A percentile compares a stretch with the other conserved stretches of the same genome.
Evolutionary conservation across 345 rosid genomes (phyloP).

Genomic region (Camelina hispida): DNA sequence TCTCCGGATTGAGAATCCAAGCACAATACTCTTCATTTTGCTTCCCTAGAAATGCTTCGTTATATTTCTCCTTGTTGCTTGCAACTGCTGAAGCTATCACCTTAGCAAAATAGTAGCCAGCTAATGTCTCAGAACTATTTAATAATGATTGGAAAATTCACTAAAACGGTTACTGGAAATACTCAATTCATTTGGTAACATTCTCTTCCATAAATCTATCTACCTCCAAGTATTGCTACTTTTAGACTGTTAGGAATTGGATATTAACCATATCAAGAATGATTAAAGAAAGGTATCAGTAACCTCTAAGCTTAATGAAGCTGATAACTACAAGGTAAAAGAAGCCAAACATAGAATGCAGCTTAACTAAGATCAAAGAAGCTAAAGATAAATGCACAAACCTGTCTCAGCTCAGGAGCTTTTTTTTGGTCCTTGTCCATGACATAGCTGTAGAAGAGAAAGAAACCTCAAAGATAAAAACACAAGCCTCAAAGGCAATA

Average conservation of each 20-base stretch:
- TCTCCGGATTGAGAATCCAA: constrained; percentile 92
- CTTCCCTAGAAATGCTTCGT: constrained; percentile 90
- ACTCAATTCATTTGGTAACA: constrained; percentile 15
- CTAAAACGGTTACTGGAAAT: not conserved
- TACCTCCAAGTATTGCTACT: not conserved
- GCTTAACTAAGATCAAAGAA: constrained; percentile 15
- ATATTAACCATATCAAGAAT: not conserved
- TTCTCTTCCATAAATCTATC: not conserved
- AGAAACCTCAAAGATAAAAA: constrained; percentile 10
- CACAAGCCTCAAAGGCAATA: constrained; percentile 4
- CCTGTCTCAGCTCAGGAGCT: constrained; percentile 66
- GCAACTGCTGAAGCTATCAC: constrained; percentile 93
- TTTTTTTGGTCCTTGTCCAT: constrained; percentile 84
- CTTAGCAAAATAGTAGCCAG: constrained; percentile 45
- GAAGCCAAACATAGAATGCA: constrained; percentile 16
- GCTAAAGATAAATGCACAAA: constrained; percentile 36
- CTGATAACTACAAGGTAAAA: constrained; percentile 15
- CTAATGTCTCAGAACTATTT: not conserved
- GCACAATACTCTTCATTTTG: constrained; percentile 73
- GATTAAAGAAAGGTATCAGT: not conserved
- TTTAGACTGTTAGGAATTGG: not conserved
- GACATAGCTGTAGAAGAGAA: constrained; percentile 61
- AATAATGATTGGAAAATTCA: not conserved
- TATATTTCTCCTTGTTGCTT: constrained; percentile 73
- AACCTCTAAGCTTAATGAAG: not conserved